Percentiles rank a stretch among this genome's conserved stretches.
These are phyloP conservation scores for Effrenium voratum DNA, from an alignment of 73 alveolate genomes.

Conservation along the genomic window DNA sequence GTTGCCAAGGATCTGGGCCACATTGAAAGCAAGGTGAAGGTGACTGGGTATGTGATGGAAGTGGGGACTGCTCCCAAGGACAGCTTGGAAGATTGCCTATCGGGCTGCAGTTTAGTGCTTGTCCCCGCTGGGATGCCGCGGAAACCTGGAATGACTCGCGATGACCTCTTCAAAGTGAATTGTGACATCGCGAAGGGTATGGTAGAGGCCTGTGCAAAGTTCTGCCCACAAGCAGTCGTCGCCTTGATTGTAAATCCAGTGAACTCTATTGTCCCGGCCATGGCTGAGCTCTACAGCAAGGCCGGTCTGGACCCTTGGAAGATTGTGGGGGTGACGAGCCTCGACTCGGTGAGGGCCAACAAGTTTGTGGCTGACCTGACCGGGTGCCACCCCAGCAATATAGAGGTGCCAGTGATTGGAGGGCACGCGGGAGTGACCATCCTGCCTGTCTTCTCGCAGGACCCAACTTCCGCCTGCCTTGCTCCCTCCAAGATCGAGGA, in stretches of 20 bases:
- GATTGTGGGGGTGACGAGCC: conserved; percentile 86
- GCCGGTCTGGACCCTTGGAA: conserved; percentile 63
- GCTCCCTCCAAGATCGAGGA: not conserved
- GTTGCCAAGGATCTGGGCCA: conserved; percentile 91
- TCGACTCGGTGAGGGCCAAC: conserved; percentile 90
- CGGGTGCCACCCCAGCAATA: conserved; percentile 43
- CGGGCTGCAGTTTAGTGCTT: conserved; percentile 75
- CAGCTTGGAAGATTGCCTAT: conserved; percentile 64
- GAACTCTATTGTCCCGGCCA: conserved; percentile 85
- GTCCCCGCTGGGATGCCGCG: conserved; percentile 94
- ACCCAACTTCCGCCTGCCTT: not conserved
- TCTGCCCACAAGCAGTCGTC: conserved; percentile 81
- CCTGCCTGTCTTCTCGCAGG: conserved; percentile 88
- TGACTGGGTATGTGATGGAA: conserved; percentile 48
- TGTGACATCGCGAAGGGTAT: conserved; percentile 81
- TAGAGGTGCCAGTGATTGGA: conserved; percentile 89
- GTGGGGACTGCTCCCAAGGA: conserved; percentile 63
- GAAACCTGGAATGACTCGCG: conserved; percentile 94
- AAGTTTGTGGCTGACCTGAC: conserved; percentile 52
- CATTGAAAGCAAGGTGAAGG: conserved; percentile 68
- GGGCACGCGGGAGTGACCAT: conserved; percentile 88
- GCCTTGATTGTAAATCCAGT: conserved; percentile 87
- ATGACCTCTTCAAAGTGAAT: conserved; percentile 79
- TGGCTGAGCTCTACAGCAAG: conserved; percentile 80
- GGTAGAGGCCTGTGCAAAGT: conserved; percentile 75